phyloP scores from a whole-genome alignment of 768 basidiomycete species.

The Podaxis sp. region DNA sequence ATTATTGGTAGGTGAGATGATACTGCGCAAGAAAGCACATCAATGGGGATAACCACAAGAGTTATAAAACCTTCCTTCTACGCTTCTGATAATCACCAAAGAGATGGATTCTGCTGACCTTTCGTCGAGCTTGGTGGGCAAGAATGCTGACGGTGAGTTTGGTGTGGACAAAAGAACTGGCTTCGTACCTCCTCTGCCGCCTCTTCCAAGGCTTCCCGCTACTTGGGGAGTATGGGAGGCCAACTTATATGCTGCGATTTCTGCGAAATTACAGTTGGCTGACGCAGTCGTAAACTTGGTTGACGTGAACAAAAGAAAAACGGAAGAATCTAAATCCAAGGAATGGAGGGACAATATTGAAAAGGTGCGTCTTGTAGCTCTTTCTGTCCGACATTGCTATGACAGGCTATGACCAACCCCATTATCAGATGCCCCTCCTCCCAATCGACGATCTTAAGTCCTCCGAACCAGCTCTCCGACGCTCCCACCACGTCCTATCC shows the following conservation, averaged over 20 bases:
- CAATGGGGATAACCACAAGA: no score
- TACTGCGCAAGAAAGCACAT: no score
- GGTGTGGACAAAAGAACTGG: slow-evolving; percentile 91
- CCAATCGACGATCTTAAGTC: slow-evolving; percentile 37
- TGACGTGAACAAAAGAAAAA: slow-evolving; percentile 27
- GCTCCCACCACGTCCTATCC: slow-evolving; percentile 72
- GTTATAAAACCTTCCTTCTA: no score
- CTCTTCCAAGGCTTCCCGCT: slow-evolving; percentile 56
- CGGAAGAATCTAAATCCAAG: slow-evolving; percentile 32
- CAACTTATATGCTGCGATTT: slow-evolving; percentile 46
- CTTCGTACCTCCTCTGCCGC: slow-evolving; percentile 82
- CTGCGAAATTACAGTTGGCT: slow-evolving; percentile 50
- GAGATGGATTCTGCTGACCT: neutral
- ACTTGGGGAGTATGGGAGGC: slow-evolving; percentile 74
- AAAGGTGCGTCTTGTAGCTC: slow-evolving; percentile 32
- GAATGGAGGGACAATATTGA: slow-evolving; percentile 52
- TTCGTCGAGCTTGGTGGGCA: neutral
- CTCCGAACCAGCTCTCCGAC: slow-evolving; percentile 59
- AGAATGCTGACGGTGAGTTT: slow-evolving; percentile 34
- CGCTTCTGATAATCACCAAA: neutral
- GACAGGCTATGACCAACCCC: neutral
- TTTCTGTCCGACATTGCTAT: neutral
- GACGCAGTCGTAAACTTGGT: slow-evolving; percentile 41
- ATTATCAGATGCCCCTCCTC: slow-evolving; percentile 51
- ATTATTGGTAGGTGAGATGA: neutral